Base-by-base conservation (phyloP, 306 rosid genomes). In the Abrus pulchellus region DNA sequence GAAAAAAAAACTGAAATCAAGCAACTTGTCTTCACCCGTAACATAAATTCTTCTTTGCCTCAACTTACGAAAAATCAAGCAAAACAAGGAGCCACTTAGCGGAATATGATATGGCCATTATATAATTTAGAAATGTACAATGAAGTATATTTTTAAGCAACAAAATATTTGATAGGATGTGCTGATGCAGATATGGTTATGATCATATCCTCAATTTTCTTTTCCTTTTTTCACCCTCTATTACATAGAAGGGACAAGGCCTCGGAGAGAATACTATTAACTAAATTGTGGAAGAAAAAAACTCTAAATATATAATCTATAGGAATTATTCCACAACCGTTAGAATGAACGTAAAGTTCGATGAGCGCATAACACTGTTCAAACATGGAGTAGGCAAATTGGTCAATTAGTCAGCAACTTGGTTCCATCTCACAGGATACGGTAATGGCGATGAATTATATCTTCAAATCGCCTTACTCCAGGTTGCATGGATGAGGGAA, bases 71-170 rank as follows among this genome's bases (percentile, higher is more conserved):
- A 62, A 34, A 34, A 33, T 34, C 12, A 7, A 36, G 3, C 4
- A 62, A 11, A 11, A 5, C 6, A 38, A 5, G 20, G 28, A 40
- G 44, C 67, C 74, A 72, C 81, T 75, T 28, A 12, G 9, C 12
- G n/a, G 55, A 48, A 67, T 48, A 59, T 59, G 38, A 63, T 64
- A 55, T 64, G 49, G 43, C 29, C 30, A 78, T 14, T 66, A 67
- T 27, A 67, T 60, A 60, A 30, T 78, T 29, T 12, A 8, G 41
- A 77, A 40, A 64, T 10, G 40, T 53, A 30, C 2, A 13, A 2
- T 73, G 10, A 49, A 69, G 5, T 14, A 68, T 28, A 10, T 48
- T 53, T 52, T 36, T 2, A 55, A 10, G 40, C 28, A 57, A 56
- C 44, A 59, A 44, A 59, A 43, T 43, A 56, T 41, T 56, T 41